Evolutionary conservation across 1,139 yeast genomes (phyloP).

Genomic region (Geotrichum restrictum): DNA sequence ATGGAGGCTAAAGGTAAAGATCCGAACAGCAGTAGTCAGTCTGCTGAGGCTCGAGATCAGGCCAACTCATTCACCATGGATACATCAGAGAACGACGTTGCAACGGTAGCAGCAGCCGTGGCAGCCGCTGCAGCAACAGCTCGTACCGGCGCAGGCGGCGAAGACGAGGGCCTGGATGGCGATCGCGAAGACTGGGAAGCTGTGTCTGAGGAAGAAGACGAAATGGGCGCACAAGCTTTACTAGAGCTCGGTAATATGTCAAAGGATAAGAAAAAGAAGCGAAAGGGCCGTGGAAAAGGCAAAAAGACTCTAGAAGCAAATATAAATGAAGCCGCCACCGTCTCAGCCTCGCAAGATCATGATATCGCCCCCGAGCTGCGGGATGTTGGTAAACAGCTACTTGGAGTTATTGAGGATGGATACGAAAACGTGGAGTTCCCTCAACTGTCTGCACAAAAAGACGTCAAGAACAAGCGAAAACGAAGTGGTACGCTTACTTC

Average conservation of each 20-base stretch:
- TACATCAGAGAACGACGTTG: slow-evolving; percentile 12
- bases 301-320: slow-evolving; percentile 25
- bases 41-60: not conserved
- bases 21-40: no score
- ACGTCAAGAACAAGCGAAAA: slow-evolving; percentile 19
- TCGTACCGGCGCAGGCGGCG: not conserved
- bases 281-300: slow-evolving; percentile 23
- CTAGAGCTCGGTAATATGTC: slow-evolving; percentile 30
- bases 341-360: slow-evolving; percentile 11
- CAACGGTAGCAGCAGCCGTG: slow-evolving; percentile 18
- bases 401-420: slow-evolving; percentile 24
- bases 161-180: not conserved
- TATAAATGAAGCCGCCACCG: slow-evolving; percentile 18
- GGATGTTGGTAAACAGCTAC: slow-evolving; percentile 22
- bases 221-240: slow-evolving; percentile 32
- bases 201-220: slow-evolving; percentile 23
- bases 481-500: slow-evolving; percentile 16
- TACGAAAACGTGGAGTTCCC: slow-evolving; percentile 20
- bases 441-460: slow-evolving; percentile 2
- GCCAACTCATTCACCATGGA: not conserved
- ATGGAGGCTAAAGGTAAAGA: no score
- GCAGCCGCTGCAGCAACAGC: slow-evolving; percentile 5
- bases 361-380: slow-evolving; percentile 26
- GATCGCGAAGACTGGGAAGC: slow-evolving; percentile 17
- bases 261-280: slow-evolving; percentile 24